Evolutionary conservation across 2,329 filamentous ascomycete species (phyloP), one percentile per base, ranked within the genome.

Genomic region (Penicillium sclerotigenum): DNA sequence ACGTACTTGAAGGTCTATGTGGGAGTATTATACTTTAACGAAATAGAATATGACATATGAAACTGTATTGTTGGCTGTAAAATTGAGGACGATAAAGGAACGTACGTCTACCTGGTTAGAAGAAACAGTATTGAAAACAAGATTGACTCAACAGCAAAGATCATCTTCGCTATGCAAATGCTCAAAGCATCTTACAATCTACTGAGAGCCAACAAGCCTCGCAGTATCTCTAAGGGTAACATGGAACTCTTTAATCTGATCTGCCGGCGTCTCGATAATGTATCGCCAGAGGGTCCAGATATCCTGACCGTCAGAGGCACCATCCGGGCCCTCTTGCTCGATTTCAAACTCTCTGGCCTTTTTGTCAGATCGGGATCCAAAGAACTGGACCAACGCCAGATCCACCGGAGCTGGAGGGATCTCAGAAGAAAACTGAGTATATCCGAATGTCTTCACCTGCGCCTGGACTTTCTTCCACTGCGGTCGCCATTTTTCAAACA

Each of bases 241-340:
- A 5, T 28, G 9, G 11, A 55, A 45, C 20, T 43, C 31, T 5
- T 14, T 24, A 5, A 29, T 16, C 6, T 51, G 11, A 20, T 18
- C 28, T 1, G 34, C 53, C 18, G 53, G 53, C 9, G 41, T 24
- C 34, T 51, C 53, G 10, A 52, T 16, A 33, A 55, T 20, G 10
- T 33, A 33, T 22, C 47, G 33, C 53, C 53, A 55, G 1, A 55
- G 41, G 1, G 53, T 43, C 53, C 53, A 55, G 1, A 55, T 37
- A 55, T 55, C 53, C 33, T 31, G 47, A 4, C n/a, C 7, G 34
- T 36, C 47, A 24, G 41, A n/a, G 22, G 5, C 31, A n/a, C 4
- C 4, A n/a, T 38, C 16, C 4, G 3, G 16, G 11, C n/a, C 16
- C 3, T 40, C 38, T 13, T 55, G 47, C 16, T 55, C 53, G 14